Conservation (phyloP, 1,284 basidiomycete genomes). For the Marasmius fiardii region DNA sequence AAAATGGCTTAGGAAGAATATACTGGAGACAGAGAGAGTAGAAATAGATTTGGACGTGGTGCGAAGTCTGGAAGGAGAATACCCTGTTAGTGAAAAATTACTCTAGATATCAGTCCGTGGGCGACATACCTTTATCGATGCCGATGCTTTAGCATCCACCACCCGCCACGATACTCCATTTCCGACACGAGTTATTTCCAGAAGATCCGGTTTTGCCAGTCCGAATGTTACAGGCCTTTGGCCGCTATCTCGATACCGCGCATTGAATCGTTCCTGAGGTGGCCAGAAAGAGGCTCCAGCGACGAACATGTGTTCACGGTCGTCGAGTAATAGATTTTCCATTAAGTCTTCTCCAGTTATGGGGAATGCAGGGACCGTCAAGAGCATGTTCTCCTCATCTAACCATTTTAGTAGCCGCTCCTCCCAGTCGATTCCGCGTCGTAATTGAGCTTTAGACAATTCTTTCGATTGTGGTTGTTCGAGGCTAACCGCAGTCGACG, state of each 20-base stretch:
- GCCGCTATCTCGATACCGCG: constrained; percentile 29
- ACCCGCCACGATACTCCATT: constrained; percentile 45
- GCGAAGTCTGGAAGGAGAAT: constrained; percentile 37
- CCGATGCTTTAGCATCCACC: constrained; percentile 48
- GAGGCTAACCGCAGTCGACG: constrained; percentile 2
- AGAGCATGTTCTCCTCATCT: constrained; percentile 36
- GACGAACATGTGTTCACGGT: constrained; percentile 46
- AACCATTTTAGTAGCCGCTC: constrained; percentile 40
- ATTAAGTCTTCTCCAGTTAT: constrained; percentile 29
- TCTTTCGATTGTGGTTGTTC: constrained; percentile 21
- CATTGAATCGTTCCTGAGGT: constrained; percentile 27
- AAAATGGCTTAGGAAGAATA: constrained; percentile 31
- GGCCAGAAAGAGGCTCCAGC: constrained; percentile 42
- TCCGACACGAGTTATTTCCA: constrained; percentile 36
- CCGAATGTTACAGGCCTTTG: constrained; percentile 38
- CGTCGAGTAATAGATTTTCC: constrained; percentile 40
- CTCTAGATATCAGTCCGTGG: not conserved
- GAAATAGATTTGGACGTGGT: constrained; percentile 49
- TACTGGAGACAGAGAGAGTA: constrained; percentile 42
- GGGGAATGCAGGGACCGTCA: constrained; percentile 34
- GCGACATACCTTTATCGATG: constrained; percentile 32
- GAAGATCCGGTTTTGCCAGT: constrained; percentile 43
- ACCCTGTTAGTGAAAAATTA: not conserved
- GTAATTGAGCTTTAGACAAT: constrained; percentile 34
- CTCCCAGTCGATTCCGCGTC: constrained; percentile 51